Evolutionary conservation across 2,329 filamentous ascomycete genomes (phyloP), one percentile per base, ranked within the genome.

Genomic region (Xylaria sp.): DNA sequence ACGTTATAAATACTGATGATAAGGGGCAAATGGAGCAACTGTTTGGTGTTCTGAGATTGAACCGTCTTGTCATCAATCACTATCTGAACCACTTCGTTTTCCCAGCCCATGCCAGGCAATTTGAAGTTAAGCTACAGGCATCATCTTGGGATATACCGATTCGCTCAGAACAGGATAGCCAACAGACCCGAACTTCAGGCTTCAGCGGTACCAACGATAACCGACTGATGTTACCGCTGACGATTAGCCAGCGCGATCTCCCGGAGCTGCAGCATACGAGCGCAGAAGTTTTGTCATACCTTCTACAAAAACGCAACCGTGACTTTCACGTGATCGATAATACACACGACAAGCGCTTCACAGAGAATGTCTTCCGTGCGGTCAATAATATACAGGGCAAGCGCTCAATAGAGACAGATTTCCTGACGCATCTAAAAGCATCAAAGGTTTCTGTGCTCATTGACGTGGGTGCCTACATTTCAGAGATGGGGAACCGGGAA

Each of bases 121-220:
- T 90, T 58, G 76, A 78, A 0, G 70, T 81, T 5, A 91, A 91
- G 65, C 72, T 91, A 0, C 84, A 87, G 40, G 82, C 86, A 0
- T 90, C 85, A 0, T 86, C 85, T 0, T 92, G 88, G 88, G 88
- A 91, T 65, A 76, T 91, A 1, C 85, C 87, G 0, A 70, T 86
- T 0, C 78, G 78, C 25, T 40, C 52, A 7, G 21, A 59, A 7
- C 19, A 25, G 1, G 10, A 38, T 4, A 19, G 17, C 2, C 49
- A 55, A 19, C 1, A 13, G 15, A 49, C 58, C 1, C 29, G 60
- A 40, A 65, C 60, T 3, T 53, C 85, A 0, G 90, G 89, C 0
- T 92, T 93, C 70, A 89, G 86, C 7, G 89, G 89, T 0, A 92
- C 89, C 0, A 91, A 90, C 43, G 89, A 92, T 69, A 86, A 84